phyloP scores from a whole-genome alignment of 2,329 filamentous ascomycete genomes.

The Cercospora canescens region DNA sequence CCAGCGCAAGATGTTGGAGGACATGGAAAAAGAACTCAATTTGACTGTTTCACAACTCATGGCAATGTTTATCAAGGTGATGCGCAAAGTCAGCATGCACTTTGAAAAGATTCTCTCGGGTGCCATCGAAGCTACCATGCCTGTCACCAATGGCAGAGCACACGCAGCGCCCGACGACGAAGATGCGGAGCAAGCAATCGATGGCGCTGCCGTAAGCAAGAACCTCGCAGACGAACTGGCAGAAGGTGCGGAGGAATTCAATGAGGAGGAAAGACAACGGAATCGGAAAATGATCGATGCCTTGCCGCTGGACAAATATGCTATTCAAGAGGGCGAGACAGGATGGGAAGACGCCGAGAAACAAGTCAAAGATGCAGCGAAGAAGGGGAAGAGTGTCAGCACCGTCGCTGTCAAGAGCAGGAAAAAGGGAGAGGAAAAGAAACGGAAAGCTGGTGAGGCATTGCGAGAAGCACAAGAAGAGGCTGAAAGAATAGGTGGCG shows the following conservation, averaged over 20 bases:
- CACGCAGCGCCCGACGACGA: conserved; percentile 22
- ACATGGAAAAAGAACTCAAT: conserved; percentile 74
- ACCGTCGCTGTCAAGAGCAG: conserved; percentile 67
- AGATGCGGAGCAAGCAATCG: conserved; percentile 42
- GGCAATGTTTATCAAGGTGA: conserved; percentile 96
- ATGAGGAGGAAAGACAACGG: conserved; percentile 68
- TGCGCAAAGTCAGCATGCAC: conserved; percentile 79
- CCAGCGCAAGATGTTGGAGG: conserved; percentile 84
- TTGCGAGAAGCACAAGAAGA: conserved; percentile 39
- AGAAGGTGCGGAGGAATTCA: conserved; percentile 75
- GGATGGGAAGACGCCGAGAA: conserved; percentile 69
- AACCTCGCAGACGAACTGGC: conserved; percentile 79
- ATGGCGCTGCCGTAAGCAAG: conserved; percentile 52
- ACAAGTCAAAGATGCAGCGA: conserved; percentile 60
- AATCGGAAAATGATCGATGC: conserved; percentile 88
- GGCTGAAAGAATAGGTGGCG: conserved; percentile 28
- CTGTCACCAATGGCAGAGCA: conserved; percentile 42
- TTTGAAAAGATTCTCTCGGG: conserved; percentile 75
- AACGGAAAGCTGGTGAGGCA: conserved; percentile 40
- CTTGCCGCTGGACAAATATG: conserved; percentile 82
- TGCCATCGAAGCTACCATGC: conserved; percentile 55
- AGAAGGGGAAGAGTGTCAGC: conserved; percentile 48
- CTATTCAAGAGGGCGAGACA: conserved; percentile 49
- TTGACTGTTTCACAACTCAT: conserved; percentile 77
- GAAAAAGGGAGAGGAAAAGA: conserved; percentile 30